These are phyloP conservation scores for Sporothrix variecibatus DNA, from an alignment of 2,329 filamentous ascomycete species.

Conservation along the genomic window DNA sequence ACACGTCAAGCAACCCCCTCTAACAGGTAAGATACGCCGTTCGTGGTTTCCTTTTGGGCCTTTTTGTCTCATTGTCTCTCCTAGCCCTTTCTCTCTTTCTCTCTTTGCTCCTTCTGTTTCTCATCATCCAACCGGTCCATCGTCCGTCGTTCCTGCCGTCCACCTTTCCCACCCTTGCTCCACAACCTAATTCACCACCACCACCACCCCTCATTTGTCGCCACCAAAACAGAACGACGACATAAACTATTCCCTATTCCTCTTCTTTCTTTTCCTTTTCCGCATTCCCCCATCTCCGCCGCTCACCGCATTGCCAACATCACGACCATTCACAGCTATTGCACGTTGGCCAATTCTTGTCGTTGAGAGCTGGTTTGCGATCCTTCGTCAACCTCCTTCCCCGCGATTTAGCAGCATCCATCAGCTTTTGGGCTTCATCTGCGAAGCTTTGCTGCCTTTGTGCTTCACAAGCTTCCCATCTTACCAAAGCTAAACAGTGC, in stretches of 20 bases:
- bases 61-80: neutral
- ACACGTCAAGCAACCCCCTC: neutral
- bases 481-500: neutral
- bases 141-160: neutral
- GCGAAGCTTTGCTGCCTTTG: neutral
- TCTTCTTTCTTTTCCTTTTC: neutral
- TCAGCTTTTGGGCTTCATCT: neutral
- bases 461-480: neutral
- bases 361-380: constrained; percentile 5
- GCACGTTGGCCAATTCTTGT: neutral
- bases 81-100: neutral
- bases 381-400: neutral
- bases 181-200: constrained; percentile 17
- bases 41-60: neutral
- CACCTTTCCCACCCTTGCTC: constrained; percentile 9
- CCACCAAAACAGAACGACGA: constrained; percentile 21
- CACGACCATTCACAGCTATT: neutral
- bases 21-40: neutral
- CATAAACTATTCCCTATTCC: neutral
- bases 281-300: neutral
- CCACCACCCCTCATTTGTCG: constrained; percentile 24
- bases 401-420: neutral
- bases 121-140: constrained; percentile 14
- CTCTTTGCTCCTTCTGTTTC: neutral
- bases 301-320: neutral